Conservation (phyloP, 2,329 filamentous ascomycete genomes). For the Stagonosporopsis tanaceti region DNA sequence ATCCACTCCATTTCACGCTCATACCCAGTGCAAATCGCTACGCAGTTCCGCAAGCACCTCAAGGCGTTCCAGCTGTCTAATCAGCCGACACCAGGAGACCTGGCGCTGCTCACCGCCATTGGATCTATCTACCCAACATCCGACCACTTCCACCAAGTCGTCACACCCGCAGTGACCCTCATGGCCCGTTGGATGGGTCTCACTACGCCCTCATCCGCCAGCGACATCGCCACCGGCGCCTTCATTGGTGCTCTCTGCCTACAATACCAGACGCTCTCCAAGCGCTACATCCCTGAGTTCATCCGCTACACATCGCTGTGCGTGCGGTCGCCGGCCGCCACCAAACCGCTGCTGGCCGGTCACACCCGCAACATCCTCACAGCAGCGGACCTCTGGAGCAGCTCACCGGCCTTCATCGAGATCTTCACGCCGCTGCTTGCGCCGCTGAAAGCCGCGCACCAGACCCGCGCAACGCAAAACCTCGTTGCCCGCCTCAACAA, state of each 20-base stretch:
- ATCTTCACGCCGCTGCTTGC: slow-evolving; percentile 71
- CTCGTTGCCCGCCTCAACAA: slow-evolving; percentile 68
- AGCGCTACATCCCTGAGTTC: slow-evolving; percentile 88
- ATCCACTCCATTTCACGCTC: slow-evolving; percentile 91
- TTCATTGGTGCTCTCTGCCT: slow-evolving; percentile 81
- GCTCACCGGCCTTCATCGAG: slow-evolving; percentile 78
- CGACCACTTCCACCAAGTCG: slow-evolving; percentile 95
- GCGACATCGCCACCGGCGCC: slow-evolving; percentile 75
- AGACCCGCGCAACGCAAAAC: slow-evolving; percentile 64
- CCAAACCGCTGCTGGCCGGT: slow-evolving; percentile 62
- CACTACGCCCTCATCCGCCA: slow-evolving; percentile 69
- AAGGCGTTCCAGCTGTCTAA: slow-evolving; percentile 62
- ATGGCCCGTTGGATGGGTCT: slow-evolving; percentile 85
- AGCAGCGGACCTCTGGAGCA: slow-evolving; percentile 76
- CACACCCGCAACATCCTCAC: slow-evolving; percentile 71
- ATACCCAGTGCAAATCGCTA: slow-evolving; percentile 79
- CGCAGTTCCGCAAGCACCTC: slow-evolving; percentile 79
- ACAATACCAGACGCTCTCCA: slow-evolving; percentile 83
- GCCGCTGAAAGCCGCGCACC: slow-evolving; percentile 43
- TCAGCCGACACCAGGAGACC: slow-evolving; percentile 70
- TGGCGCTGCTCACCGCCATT: slow-evolving; percentile 84
- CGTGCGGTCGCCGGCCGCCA: slow-evolving; percentile 57
- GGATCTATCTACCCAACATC: slow-evolving; percentile 90
- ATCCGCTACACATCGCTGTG: slow-evolving; percentile 82
- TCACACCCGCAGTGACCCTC: slow-evolving; percentile 87